These are phyloP conservation scores for Suzukiozyma palmioleophila DNA, from an alignment of 1,139 yeast species.

Conservation along the genomic window DNA sequence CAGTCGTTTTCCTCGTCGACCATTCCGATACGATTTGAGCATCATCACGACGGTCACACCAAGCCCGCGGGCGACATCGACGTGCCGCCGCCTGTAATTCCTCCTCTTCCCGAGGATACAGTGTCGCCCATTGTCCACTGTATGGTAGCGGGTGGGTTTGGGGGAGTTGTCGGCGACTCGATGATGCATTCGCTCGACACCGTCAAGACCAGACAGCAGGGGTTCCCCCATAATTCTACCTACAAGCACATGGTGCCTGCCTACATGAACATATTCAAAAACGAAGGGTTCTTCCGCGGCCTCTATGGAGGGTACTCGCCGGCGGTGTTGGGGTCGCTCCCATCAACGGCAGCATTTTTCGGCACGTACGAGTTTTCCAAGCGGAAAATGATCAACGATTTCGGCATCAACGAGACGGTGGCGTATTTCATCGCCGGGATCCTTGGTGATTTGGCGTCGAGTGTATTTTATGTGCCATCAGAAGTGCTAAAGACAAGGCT, in stretches of 20 bases:
- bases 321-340: constrained; percentile 86
- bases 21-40: constrained; percentile 39
- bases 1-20: constrained; percentile 36
- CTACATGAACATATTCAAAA: constrained; percentile 61
- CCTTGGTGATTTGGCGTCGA: constrained; percentile 84
- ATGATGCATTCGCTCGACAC: constrained; percentile 95
- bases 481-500: constrained; percentile 93
- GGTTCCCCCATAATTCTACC: constrained; percentile 65
- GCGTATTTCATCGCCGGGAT: constrained; percentile 84
- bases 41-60: constrained; percentile 16
- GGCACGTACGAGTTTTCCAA: constrained; percentile 84
- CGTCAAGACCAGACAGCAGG: constrained; percentile 95
- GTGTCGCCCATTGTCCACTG: constrained; percentile 54
- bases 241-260: constrained; percentile 70
- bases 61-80: constrained; percentile 4
- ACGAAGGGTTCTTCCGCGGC: constrained; percentile 85
- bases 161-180: constrained; percentile 91
- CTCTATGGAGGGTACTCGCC: constrained; percentile 91
- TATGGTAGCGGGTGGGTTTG: constrained; percentile 87
- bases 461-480: constrained; percentile 93
- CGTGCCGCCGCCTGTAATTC: constrained; percentile 6
- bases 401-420: constrained; percentile 69
- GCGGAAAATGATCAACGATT: constrained; percentile 60
- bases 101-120: constrained; percentile 4
- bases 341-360: constrained; percentile 89